These are phyloP conservation scores for Hemisphaericaspora subhashii DNA, from an alignment of 1,139 yeast genomes.

Conservation along the genomic window DNA sequence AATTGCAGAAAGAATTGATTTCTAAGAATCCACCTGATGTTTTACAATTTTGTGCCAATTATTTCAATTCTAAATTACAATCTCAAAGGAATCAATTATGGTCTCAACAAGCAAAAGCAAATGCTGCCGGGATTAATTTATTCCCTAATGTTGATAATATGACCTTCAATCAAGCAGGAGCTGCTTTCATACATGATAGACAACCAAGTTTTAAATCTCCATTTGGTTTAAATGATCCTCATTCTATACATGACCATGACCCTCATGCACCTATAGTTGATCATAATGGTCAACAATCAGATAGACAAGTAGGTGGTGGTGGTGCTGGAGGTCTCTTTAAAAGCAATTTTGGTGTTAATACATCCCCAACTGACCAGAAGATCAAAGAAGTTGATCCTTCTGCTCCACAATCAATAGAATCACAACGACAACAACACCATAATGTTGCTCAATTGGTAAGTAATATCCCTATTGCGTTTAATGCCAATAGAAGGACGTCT, in stretches of 20 bases:
- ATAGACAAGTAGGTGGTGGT: constrained; percentile 6
- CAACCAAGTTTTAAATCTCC: constrained; percentile 64
- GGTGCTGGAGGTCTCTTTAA: constrained; percentile 35
- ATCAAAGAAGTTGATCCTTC: constrained; percentile 17
- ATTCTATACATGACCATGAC: constrained; percentile 36
- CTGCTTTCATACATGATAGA: constrained; percentile 27
- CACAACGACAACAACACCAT: constrained; percentile 19
- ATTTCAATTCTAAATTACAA: constrained; percentile 62
- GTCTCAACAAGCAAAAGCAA: constrained; percentile 53
- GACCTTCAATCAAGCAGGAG: constrained; percentile 23
- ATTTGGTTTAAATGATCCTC: constrained; percentile 62
- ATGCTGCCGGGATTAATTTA: constrained; percentile 52
- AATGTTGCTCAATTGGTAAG: constrained; percentile 17
- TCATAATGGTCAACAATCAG: constrained; percentile 12
- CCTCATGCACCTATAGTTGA: constrained; percentile 16
- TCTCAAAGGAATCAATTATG: constrained; percentile 58
- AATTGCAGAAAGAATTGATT: constrained; percentile 61
- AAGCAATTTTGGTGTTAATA: constrained; percentile 44
- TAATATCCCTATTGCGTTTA: constrained; percentile 57
- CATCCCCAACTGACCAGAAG: constrained; percentile 19
- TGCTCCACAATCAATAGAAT: constrained; percentile 6
- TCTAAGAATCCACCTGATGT: constrained; percentile 67
- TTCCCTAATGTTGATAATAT: constrained; percentile 43
- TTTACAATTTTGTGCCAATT: constrained; percentile 73
- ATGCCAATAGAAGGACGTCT: constrained; percentile 82